Conservation (phyloP, 805 yeast species). For the Metschnikowia koreensis region DNA sequence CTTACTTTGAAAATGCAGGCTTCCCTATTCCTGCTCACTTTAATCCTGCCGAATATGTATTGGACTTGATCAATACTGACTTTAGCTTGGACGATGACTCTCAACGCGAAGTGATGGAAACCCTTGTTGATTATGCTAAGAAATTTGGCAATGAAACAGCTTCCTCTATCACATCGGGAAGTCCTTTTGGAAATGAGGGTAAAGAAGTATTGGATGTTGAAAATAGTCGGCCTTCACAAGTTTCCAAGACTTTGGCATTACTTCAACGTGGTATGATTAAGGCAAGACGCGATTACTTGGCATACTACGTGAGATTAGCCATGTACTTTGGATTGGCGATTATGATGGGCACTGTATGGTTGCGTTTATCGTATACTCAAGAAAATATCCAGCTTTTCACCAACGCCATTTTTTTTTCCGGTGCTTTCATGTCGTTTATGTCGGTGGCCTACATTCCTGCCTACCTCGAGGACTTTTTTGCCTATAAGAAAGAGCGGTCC, state of each 20-base stretch:
- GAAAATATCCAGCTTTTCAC: slow-evolving; percentile 28
- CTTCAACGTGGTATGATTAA: slow-evolving; percentile 28
- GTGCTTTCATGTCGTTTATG: slow-evolving; percentile 48
- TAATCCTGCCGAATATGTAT: slow-evolving; percentile 29
- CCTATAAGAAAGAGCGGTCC: slow-evolving; percentile 30
- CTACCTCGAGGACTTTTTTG: slow-evolving; percentile 32
- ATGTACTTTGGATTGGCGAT: slow-evolving; percentile 42
- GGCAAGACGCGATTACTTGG: slow-evolving; percentile 34
- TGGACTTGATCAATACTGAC: slow-evolving; percentile 31
- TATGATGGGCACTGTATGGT: slow-evolving; percentile 42
- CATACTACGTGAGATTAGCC: slow-evolving; percentile 34
- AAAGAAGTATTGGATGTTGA: not conserved
- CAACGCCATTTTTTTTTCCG: slow-evolving; percentile 38
- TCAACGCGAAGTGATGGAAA: not conserved
- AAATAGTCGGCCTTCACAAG: not conserved
- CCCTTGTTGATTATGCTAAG: slow-evolving; percentile 3
- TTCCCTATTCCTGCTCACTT: slow-evolving; percentile 18
- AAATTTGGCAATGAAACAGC: not conserved
- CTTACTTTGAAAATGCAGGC: slow-evolving; percentile 43
- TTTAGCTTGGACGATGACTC: slow-evolving; percentile 11
- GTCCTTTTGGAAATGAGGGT: not conserved
- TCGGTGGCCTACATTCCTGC: slow-evolving; percentile 43
- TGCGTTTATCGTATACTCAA: slow-evolving; percentile 26
- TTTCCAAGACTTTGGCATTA: slow-evolving; percentile 19
- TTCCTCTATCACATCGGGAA: not conserved